Evolutionary conservation across 1,139 yeast genomes (phyloP), one percentile per base, ranked within the genome.

Genomic region (Blastobotrys ciferrii): DNA sequence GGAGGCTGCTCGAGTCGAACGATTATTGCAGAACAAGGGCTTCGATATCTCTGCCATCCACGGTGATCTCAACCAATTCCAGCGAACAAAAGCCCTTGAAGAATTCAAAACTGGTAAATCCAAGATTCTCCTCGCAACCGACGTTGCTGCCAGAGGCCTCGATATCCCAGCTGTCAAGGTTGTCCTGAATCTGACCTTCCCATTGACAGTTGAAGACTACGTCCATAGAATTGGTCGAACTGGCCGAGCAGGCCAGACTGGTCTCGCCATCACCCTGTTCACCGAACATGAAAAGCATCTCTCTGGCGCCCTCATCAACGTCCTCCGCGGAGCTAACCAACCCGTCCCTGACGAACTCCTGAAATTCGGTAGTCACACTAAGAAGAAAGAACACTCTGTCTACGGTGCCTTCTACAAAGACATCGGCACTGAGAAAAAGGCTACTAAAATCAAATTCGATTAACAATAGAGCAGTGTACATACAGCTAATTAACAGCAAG

Each of bases 221-320:
- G 98, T 92, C 43, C 98, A 92, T 69, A 81, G 98, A 72, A 92
- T 92, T 59, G 98, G 98, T 58, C 84, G 98, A 76, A 92, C 98
- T 14, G 98, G 98, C 54, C 84, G 99, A 73, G 98, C 98, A 13
- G 98, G 98, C 40, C 88, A 86, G 69, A 76, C 89, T 1, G 99
- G 99, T 63, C 80, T 81, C 55, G 96, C 99, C 15, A 95, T 91
- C 65, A 92, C 98, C 1, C 75, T 92, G 48, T 92, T 92, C 73
- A 94, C 99, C 6, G 98, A 91, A 59, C 95, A 91, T 62, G 98
- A 92, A 67, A 92, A 92, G 70, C 98, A 92, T 66, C 77, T 94
- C 49, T 86, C 96, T 55, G 99, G 99, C 54, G 98, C 96, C 2
- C 75, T 92, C 59, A 84, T 87, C 72, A 92, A 92, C 65, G 89